Base-by-base conservation (phyloP, 768 basidiomycete species). In the Russula griseocarnosa region DNA sequence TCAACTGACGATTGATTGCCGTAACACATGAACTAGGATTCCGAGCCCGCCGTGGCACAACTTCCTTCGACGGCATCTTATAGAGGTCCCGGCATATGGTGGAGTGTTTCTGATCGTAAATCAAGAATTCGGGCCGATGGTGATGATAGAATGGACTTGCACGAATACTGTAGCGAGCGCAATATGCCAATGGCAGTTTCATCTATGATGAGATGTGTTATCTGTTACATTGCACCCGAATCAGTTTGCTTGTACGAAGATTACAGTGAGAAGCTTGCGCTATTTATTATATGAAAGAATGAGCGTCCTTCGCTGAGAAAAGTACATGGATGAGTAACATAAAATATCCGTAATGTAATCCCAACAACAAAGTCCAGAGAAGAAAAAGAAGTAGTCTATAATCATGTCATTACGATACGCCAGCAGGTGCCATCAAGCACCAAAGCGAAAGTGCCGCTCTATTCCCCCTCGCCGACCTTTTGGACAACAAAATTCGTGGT, bases 111-210 rank as follows among this genome's bases (percentile, higher is more conserved):
- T 46, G 44, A 40, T 40, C 38, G 38, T 40, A 18, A 40, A 40
- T 40, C 38, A 40, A 18, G 14, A 18, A 7, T 40, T 40, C 38
- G 38, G 46, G n/a, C 46, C n/a, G 46, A 22, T 22, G 46, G 9
- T 1, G n/a, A 46, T 36, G 36, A 36, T 36, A 13, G 36, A 36
- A 49, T 47, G 46, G 9, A 44, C 18, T 42, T 44, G 16, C 20
- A 18, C 40, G 18, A 20, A 36, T 13, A 36, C 36, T 13, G 13
- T 5, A 14, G 49, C 49, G 49, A 50, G 49, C 49, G 49, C 26
- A 50, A 50, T 50, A 50, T 18, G 49, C 49, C 26, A 50, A 50
- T 50, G 49, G 49, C 24, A 28, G 49, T 50, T 47, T 50, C 26
- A 8, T 50, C 24, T 24, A 13, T 22, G n/a, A 46, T 46, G 6